Evolutionary conservation across 2,329 filamentous ascomycete species (phyloP).

Genomic region (Penicillium sp.): DNA sequence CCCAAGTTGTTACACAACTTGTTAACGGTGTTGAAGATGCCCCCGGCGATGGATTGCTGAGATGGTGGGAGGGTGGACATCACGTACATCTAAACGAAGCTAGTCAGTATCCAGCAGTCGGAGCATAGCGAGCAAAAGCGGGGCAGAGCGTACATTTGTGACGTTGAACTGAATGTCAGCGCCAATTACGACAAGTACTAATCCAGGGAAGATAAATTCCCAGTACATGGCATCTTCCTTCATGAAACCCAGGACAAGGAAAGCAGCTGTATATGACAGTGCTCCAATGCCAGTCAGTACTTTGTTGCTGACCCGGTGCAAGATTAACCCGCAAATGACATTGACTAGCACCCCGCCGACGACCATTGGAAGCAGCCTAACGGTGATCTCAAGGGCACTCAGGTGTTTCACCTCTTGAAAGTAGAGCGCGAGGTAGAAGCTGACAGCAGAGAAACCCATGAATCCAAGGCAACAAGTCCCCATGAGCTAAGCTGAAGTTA

Average conservation of each 20-base stretch:
- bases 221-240: constrained; percentile 59
- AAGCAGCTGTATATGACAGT: constrained; percentile 42
- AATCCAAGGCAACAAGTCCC: constrained; percentile 59
- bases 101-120: constrained; percentile 3
- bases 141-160: constrained; percentile 55
- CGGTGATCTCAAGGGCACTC: constrained; percentile 58
- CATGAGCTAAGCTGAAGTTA: constrained; percentile 48
- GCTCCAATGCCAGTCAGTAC: constrained; percentile 58
- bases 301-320: constrained; percentile 65
- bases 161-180: constrained; percentile 71
- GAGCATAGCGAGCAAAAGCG: not conserved
- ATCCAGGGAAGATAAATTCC: constrained; percentile 62
- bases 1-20: constrained; percentile 60
- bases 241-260: constrained; percentile 59
- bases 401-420: constrained; percentile 59
- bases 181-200: constrained; percentile 62
- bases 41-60: constrained; percentile 66
- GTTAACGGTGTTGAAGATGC: constrained; percentile 66
- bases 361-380: constrained; percentile 65
- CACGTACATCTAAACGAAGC: constrained; percentile 60
- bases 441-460: constrained; percentile 60
- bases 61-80: constrained; percentile 62
- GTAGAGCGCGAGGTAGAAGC: constrained; percentile 65
- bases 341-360: constrained; percentile 64
- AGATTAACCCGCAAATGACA: constrained; percentile 59